phyloP scores from a whole-genome alignment of 345 rosid species.

The Citrus australasica region DNA sequence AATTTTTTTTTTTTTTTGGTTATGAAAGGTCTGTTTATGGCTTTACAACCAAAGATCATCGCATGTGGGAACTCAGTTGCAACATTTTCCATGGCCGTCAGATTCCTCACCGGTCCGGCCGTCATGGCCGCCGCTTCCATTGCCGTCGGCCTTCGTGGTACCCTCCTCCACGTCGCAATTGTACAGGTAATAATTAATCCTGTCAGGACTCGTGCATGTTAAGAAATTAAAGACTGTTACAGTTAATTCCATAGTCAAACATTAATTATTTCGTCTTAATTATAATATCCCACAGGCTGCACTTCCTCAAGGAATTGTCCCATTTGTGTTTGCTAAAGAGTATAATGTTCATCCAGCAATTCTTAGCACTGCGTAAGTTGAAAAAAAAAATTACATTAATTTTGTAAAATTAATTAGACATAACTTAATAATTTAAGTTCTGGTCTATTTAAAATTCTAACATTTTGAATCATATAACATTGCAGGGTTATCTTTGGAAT shows the following conservation, averaged over 20 bases:
- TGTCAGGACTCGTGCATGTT: not conserved
- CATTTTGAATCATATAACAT: not conserved
- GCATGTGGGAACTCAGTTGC: conserved; percentile 94
- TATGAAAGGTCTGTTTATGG: conserved; percentile 87
- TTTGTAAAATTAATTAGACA: not conserved
- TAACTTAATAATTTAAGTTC: not conserved
- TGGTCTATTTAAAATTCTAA: not conserved
- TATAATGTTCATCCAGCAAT: conserved; percentile 84
- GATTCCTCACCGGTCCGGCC: conserved; percentile 93
- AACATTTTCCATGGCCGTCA: conserved; percentile 79
- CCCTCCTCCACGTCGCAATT: conserved; percentile 81
- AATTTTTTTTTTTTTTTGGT: not conserved
- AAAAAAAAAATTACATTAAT: not conserved
- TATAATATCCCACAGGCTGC: conserved; percentile 43
- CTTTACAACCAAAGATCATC: conserved; percentile 95
- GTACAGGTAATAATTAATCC: conserved; percentile 69
- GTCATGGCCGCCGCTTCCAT: conserved; percentile 90
- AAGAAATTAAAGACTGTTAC: too few relatives aligned
- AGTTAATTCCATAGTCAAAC: not conserved
- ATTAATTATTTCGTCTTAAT: too few relatives aligned
- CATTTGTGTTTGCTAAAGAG: conserved; percentile 89
- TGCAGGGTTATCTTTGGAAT: conserved; percentile 97
- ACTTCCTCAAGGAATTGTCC: conserved; percentile 87
- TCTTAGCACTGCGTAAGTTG: conserved; percentile 75
- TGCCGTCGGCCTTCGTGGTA: conserved; percentile 75